Percentiles rank a stretch among this genome's conserved stretches.
phyloP scores from a whole-genome alignment of 106 monocot genomes.

The Dioscorea zingiberensis region DNA sequence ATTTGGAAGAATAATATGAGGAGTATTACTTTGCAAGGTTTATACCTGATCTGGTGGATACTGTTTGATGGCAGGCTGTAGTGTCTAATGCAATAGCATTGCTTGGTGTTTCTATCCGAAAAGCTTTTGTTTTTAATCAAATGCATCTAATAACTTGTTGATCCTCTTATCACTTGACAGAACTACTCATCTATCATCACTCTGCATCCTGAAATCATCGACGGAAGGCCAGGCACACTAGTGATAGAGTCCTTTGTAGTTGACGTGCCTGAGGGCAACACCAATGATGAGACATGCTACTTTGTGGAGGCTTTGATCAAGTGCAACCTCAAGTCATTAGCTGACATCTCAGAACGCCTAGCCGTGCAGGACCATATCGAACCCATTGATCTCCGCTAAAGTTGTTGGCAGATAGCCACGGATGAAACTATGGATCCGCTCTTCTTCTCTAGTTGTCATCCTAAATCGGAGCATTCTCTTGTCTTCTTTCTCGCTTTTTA shows the following conservation, averaged over 20 bases:
- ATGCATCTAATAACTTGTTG: too few relatives aligned
- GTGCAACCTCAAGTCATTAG: constrained; percentile 85
- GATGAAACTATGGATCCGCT: background rate
- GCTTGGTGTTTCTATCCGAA: too few relatives aligned
- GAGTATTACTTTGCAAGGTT: too few relatives aligned
- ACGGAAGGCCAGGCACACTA: constrained; percentile 68
- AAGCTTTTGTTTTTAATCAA: too few relatives aligned
- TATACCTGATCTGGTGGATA: too few relatives aligned
- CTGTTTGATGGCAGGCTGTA: too few relatives aligned
- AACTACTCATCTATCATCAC: constrained; percentile 86
- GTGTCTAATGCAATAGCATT: too few relatives aligned
- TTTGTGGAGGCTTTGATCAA: constrained; percentile 84
- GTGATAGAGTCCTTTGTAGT: constrained; percentile 88
- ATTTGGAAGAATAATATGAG: too few relatives aligned
- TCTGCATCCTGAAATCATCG: constrained; percentile 64
- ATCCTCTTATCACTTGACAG: constrained; percentile 21
- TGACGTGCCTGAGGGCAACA: constrained; percentile 90
- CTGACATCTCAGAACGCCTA: constrained; percentile 66
- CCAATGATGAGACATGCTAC: constrained; percentile 76
- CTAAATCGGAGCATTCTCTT: background rate
- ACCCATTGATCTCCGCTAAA: constrained; percentile 6
- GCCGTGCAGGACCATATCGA: constrained; percentile 51
- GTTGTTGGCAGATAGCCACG: background rate
- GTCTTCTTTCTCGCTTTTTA: background rate
- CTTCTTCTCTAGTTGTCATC: background rate